Evolutionary conservation across 2,329 filamentous ascomycete genomes (phyloP), one percentile per base, ranked within the genome.

Genomic region (Aspergillus aculeatus): DNA sequence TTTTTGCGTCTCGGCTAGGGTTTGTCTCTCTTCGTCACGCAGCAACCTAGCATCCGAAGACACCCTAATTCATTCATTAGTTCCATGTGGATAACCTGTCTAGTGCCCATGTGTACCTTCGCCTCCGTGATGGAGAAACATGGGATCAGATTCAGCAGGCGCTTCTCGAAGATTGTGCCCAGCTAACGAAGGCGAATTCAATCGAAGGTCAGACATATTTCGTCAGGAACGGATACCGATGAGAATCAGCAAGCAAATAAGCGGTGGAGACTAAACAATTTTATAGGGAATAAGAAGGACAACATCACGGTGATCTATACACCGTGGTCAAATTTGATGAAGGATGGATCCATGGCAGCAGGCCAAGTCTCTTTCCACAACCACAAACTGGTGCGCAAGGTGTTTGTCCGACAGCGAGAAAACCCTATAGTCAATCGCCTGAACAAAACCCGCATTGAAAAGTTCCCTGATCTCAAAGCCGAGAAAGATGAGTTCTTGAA

Each of bases 81-180:
- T 99, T 99, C 73, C 95, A 99, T 82, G 95, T 89, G 69, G 95
- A 99, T 82, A 99, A 99, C 75, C 84, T 99, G 35, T 97, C 93
- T 47, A 96, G 91, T 68, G 95, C 95, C 2, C 95, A 99, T 78
- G 92, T 99, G 69, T 99, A 99, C 78, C 86, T 99, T 35, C 89
- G 95, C 35, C 83, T 98, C 67, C 83, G 81, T 16, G 88, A 94
- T 48, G 89, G 87, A 59, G 86, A 95, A 66, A 82, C 84, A 47
- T 99, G 95, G 95, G 92, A 97, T 54, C 78, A 82, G 48, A 91
- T 99, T 60, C 87, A 91, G 0, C 73, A 86, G 62, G 85, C 86
- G 3, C 83, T 99, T 29, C 74, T 99, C 61, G 85, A 83, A 66
- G 95, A 99, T 77, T 92, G 95, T 69, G 95, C 91, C n/a, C 95